Conservation (phyloP, 1,284 basidiomycete genomes). For the Apiotrichum gracile region DNA sequence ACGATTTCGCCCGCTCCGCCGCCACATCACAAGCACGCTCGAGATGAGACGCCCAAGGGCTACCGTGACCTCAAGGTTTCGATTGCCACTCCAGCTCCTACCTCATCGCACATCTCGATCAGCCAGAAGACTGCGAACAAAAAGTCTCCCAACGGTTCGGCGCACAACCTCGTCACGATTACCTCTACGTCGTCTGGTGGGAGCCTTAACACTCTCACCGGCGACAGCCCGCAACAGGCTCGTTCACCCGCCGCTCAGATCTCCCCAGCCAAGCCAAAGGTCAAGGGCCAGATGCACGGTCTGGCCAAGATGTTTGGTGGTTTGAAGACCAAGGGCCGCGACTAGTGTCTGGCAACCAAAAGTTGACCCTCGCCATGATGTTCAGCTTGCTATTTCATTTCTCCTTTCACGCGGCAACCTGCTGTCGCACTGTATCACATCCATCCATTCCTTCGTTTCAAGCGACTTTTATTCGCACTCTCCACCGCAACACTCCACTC, state of each 20-base stretch:
- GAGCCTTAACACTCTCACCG: not conserved
- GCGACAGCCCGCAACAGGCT: not conserved
- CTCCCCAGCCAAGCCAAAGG: constrained; percentile 39
- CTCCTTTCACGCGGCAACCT: not conserved
- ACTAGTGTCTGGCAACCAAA: constrained; percentile 4
- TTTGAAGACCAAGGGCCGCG: constrained; percentile 42
- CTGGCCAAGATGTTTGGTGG: constrained; percentile 46
- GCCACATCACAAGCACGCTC: not conserved
- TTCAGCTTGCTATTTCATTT: not conserved
- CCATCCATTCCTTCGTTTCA: not conserved
- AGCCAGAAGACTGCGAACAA: not conserved
- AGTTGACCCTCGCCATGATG: not conserved
- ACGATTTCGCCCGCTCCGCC: not conserved
- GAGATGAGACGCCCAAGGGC: not conserved
- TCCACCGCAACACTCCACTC: not conserved
- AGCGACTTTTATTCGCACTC: not conserved
- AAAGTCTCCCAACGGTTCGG: not conserved
- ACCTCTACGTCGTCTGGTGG: not conserved
- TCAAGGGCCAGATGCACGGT: constrained; percentile 43
- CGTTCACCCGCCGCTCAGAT: not conserved
- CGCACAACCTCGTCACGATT: not conserved
- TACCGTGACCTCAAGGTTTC: not conserved
- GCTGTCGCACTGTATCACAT: not conserved
- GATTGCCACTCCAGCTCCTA: not conserved
- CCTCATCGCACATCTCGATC: not conserved